Conservation (phyloP, 1,284 basidiomycete genomes). For the Puccinia hordei region DNA sequence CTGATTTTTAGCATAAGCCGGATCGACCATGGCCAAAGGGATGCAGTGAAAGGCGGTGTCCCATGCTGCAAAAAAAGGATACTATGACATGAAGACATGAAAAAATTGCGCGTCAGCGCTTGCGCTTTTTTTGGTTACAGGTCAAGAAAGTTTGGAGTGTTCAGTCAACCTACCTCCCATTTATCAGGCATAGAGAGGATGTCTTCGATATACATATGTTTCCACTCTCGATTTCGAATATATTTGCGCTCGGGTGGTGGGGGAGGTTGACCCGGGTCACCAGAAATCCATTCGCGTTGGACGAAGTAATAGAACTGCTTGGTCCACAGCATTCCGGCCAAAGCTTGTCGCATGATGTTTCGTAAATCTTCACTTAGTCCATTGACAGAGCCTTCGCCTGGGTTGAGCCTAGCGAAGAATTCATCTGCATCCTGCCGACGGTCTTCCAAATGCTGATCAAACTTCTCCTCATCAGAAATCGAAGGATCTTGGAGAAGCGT, state of each 20-base stretch:
- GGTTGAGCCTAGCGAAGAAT: constrained; percentile 80
- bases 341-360: constrained; percentile 95
- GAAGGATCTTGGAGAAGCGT: constrained; percentile 74
- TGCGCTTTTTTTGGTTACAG: background rate
- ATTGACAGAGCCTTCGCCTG: constrained; percentile 62
- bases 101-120: background rate
- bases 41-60: constrained; percentile 98
- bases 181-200: constrained; percentile 99
- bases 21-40: constrained; percentile 91
- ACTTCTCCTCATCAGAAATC: constrained; percentile 82
- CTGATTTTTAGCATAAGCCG: constrained; percentile 94
- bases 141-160: constrained; percentile 50
- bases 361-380: constrained; percentile 86
- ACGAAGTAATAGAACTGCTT: constrained; percentile 97
- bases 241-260: constrained; percentile 86
- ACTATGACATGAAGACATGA: constrained; percentile 16
- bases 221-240: constrained; percentile 89
- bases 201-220: constrained; percentile 90
- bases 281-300: constrained; percentile 92
- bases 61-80: constrained; percentile 64
- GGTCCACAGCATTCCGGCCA: constrained; percentile 96
- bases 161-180: constrained; percentile 88
- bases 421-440: constrained; percentile 89
- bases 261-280: constrained; percentile 89
- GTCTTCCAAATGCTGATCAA: constrained; percentile 86